Base-by-base conservation (phyloP, 192 early-diverging fungal species). In the Coemansia sp. region DNA sequence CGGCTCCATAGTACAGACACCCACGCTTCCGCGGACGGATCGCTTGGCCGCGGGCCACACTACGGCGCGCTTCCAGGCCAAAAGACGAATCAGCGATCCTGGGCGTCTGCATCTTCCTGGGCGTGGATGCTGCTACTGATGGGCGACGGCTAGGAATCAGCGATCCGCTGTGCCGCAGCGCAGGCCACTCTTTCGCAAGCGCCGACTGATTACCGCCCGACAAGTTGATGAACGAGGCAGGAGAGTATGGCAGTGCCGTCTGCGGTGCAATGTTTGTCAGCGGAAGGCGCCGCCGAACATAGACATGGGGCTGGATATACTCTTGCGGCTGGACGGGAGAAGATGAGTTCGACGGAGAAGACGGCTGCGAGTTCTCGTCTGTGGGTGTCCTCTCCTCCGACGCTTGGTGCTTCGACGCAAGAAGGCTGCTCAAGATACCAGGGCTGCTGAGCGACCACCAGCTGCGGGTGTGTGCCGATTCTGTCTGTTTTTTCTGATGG, bases 401-500 rank as follows among this genome's bases (percentile, higher is more conserved):
- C 15, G 39, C 39, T 0, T 41, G 46, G 1, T 47, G 57, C n/a
- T 40, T 37, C 6, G 32, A 40, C 15, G 57, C 32, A 59, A 59
- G 39, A 12, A 65, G 48, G 1, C 66, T 41, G 41, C 61, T 37
- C 10, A 78, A 60, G n/a, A 78, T 42, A 16, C 71, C 66, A 48
- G 66, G 49, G 6, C 63, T 49, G 62, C 65, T 61, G 26, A 79
- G 73, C 37, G 77, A 71, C 77, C 77, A 79, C 77, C 71, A 73
- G 52, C 62, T 67, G 47, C 18, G 46, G 15, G 19, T 40, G 62
- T 46, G 26, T 32, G 36, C 41, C 18, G 51, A 15, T 26, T 13
- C 32, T 9, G 65, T 22, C 13, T 57, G 42, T 19, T 19, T 5
- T 46, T 22, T 43, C 61, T 13, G 10, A 9, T 26, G 45, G 11